phyloP scores from a whole-genome alignment of 495 filamentous ascomycete genomes.

The Amphirosellinia nigrospora region DNA sequence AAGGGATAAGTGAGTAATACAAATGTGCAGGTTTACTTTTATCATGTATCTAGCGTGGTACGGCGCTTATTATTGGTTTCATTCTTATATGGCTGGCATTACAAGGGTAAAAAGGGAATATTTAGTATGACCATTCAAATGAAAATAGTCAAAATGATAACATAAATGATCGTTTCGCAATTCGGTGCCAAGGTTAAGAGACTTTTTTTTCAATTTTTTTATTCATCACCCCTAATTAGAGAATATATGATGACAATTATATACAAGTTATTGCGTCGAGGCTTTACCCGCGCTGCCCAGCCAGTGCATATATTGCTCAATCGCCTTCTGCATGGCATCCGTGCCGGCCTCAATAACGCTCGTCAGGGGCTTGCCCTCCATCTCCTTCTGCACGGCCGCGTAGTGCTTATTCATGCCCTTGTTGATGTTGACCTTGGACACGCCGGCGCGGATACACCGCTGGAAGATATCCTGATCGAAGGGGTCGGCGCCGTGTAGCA shows the following conservation, averaged over 20 bases:
- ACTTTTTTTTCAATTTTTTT: not conserved
- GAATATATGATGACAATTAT: constrained; percentile 26
- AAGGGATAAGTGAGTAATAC: not conserved
- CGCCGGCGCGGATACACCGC: constrained; percentile 71
- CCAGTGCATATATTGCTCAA: constrained; percentile 77
- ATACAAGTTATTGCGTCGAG: not conserved
- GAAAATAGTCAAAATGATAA: not conserved
- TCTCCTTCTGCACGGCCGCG: constrained; percentile 67
- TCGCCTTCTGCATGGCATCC: constrained; percentile 72
- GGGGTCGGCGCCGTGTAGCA: constrained; percentile 80
- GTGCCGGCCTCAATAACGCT: constrained; percentile 75
- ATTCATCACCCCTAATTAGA: not conserved
- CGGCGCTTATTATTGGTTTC: not conserved
- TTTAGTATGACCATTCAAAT: not conserved
- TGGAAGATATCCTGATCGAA: constrained; percentile 72
- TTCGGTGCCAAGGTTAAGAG: not conserved
- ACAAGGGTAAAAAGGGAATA: not conserved
- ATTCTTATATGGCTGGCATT: not conserved
- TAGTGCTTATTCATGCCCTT: constrained; percentile 80
- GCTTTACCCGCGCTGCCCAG: constrained; percentile 71
- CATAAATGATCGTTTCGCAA: not conserved
- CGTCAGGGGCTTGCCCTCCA: constrained; percentile 71
- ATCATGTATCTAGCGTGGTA: constrained; percentile 13
- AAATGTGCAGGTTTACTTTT: constrained; percentile 11
- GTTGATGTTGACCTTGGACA: constrained; percentile 84